Conservation (phyloP, 139 green algal genomes). For the Tetradesmus obliquus region DNA sequence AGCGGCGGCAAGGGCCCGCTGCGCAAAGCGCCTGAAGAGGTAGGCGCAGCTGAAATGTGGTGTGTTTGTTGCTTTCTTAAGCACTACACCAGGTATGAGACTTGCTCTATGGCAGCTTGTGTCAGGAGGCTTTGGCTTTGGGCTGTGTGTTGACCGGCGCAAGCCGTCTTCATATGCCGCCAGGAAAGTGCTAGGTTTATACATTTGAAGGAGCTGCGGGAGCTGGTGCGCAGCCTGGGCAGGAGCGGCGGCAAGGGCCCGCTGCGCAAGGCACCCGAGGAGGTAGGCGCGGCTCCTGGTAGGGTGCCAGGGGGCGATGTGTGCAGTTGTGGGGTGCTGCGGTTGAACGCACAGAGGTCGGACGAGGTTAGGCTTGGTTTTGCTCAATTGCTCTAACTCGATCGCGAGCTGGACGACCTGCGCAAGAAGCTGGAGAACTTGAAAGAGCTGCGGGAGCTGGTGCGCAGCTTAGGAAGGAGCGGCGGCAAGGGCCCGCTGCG, state of each 20-base stretch:
- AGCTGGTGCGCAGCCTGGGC: slow-evolving; percentile 67
- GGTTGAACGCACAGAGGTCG: too few relatives aligned
- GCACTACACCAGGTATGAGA: background rate
- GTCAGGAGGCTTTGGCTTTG: background rate
- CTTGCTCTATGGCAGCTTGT: background rate
- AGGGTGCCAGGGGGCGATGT: background rate
- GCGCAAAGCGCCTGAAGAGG: slow-evolving; percentile 63
- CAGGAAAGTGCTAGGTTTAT: slow-evolving; percentile 74
- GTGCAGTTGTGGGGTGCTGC: background rate
- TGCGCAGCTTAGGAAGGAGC: slow-evolving; percentile 70
- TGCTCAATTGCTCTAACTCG: too few relatives aligned
- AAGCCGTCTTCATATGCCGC: background rate
- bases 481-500: slow-evolving; percentile 85
- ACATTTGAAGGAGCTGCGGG: slow-evolving; percentile 51
- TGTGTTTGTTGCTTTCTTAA: too few relatives aligned
- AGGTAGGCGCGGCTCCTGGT: too few relatives aligned
- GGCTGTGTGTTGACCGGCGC: background rate
- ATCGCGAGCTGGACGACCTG: slow-evolving; percentile 79
- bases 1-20: slow-evolving; percentile 90
- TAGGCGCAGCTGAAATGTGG: background rate
- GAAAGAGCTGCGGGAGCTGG: too few relatives aligned
- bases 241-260: slow-evolving; percentile 83
- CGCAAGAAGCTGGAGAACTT: slow-evolving; percentile 83
- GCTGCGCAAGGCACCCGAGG: slow-evolving; percentile 73
- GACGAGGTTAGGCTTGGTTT: too few relatives aligned